These are phyloP conservation scores for Candida ovalis DNA, from an alignment of 805 yeast species.

Conservation along the genomic window DNA sequence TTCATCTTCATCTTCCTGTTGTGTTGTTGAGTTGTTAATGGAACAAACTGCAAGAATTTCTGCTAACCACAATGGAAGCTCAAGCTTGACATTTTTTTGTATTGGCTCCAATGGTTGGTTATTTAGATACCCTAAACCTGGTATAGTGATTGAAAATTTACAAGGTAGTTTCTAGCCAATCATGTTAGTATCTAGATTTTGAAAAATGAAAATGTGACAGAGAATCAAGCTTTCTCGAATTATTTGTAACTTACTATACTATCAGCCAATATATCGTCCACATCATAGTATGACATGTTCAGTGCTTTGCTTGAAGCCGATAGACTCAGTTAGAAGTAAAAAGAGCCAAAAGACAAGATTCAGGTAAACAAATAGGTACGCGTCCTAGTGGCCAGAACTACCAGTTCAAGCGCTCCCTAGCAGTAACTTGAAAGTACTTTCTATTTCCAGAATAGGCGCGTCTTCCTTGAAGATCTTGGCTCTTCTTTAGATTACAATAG, in stretches of 20 bases:
- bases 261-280: conserved; percentile 73
- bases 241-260: conserved; percentile 38
- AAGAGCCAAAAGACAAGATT: background rate
- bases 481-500: too few relatives aligned
- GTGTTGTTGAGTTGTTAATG: conserved; percentile 18
- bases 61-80: conserved; percentile 88
- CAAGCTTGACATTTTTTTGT: conserved; percentile 57
- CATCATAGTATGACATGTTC: conserved; percentile 53
- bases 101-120: conserved; percentile 68
- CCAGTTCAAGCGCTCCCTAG: too few relatives aligned
- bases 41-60: conserved; percentile 60
- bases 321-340: background rate
- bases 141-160: conserved; percentile 70
- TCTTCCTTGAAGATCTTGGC: too few relatives aligned
- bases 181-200: background rate
- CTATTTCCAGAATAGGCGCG: too few relatives aligned
- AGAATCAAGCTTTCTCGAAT: too few relatives aligned
- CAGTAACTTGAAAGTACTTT: too few relatives aligned
- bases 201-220: conserved; percentile 1
- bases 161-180: conserved; percentile 61
- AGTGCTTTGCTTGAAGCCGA: background rate
- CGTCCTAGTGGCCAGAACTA: too few relatives aligned
- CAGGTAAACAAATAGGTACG: too few relatives aligned
- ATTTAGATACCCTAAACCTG: conserved; percentile 84
- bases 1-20: conserved; percentile 26